These are phyloP conservation scores for Ambrosia artemisiifolia DNA, from an alignment of 129 eudicot species.

Conservation along the genomic window DNA sequence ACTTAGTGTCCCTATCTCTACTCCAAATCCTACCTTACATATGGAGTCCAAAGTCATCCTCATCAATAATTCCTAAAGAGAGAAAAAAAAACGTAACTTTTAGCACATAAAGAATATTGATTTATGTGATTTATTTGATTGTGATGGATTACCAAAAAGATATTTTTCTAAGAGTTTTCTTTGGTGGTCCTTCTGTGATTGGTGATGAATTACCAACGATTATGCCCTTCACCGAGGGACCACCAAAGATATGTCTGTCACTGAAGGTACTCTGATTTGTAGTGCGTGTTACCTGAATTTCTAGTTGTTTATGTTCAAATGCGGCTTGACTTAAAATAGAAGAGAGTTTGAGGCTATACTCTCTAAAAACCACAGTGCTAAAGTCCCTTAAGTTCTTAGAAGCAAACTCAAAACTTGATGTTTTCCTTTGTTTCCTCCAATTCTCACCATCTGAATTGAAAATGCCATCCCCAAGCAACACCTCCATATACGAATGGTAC, in stretches of 20 bases:
- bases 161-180: too few relatives aligned
- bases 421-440: conserved; percentile 94
- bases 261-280: neutral
- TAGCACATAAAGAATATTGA: neutral
- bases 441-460: conserved; percentile 91
- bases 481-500: conserved; percentile 98
- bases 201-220: too few relatives aligned
- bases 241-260: too few relatives aligned
- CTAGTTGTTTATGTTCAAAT: conserved; percentile 44
- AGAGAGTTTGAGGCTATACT: conserved; percentile 81
- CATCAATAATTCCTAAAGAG: conserved; percentile 70
- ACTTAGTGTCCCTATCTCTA: conserved; percentile 81
- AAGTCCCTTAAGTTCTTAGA: conserved; percentile 93
- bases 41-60: conserved; percentile 99
- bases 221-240: too few relatives aligned
- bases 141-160: neutral
- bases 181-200: too few relatives aligned
- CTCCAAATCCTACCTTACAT: conserved; percentile 98
- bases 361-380: conserved; percentile 90
- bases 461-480: conserved; percentile 93
- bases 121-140: neutral
- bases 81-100: conserved; percentile 12
- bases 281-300: conserved; percentile 61
- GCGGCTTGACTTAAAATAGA: conserved; percentile 58
- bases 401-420: conserved; percentile 96